A percentile compares a stretch with the other conserved stretches of the same genome.
These are phyloP conservation scores for Dentipellis sp. DNA, from an alignment of 768 basidiomycete genomes.

Conservation along the genomic window DNA sequence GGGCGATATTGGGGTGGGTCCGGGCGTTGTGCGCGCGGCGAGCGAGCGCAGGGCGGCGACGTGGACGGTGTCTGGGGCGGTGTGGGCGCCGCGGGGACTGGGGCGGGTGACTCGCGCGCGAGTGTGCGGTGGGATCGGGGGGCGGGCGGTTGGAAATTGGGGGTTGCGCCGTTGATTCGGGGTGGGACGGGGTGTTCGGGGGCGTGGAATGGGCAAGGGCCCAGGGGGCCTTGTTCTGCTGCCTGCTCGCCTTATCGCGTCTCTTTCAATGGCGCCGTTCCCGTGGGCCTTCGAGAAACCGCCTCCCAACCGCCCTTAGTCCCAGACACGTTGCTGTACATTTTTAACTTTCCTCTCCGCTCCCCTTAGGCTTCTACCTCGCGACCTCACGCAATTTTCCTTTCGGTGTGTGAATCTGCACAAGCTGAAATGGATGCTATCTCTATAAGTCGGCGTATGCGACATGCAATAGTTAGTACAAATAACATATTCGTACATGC, in stretches of 20 bases:
- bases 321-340: too few species aligned
- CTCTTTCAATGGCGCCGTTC: background rate
- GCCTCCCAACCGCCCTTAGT: too few species aligned
- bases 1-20: too few species aligned
- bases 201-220: background rate
- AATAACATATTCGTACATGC: slow-evolving; percentile 16
- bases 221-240: background rate
- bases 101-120: background rate
- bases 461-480: slow-evolving; percentile 13
- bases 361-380: too few species aligned
- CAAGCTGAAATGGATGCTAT: background rate
- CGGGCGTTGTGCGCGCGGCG: background rate
- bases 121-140: background rate
- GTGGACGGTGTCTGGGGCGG: background rate
- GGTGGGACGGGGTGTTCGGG: background rate
- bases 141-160: background rate
- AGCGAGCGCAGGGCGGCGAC: background rate
- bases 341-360: too few species aligned
- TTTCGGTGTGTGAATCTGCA: too few species aligned
- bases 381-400: too few species aligned
- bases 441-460: slow-evolving; percentile 6
- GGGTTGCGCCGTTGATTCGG: background rate
- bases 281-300: background rate
- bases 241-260: background rate
- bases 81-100: too few species aligned